phyloP scores from a whole-genome alignment of 2,329 filamentous ascomycete species.

The Colletotrichum scovillei region DNA sequence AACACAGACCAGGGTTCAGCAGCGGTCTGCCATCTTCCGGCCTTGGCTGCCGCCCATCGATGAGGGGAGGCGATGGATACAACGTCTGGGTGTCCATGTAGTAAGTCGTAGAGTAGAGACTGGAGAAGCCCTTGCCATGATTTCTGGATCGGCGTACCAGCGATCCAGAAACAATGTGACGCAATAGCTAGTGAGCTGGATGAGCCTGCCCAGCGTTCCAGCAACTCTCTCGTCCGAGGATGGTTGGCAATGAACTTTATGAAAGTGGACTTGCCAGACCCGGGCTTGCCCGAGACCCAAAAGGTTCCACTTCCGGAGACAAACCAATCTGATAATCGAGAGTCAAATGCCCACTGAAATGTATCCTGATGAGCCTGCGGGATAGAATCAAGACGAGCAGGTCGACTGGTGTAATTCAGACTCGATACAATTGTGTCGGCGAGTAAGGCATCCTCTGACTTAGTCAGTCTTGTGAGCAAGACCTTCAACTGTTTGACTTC shows the following conservation, averaged over 20 bases:
- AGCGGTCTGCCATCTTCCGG: not conserved
- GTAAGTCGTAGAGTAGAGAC: conserved; percentile 29
- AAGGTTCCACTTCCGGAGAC: not conserved
- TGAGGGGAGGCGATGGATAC: not conserved
- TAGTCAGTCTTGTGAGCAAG: not conserved
- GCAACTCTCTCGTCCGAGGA: not conserved
- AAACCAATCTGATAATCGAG: not conserved
- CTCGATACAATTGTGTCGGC: not conserved
- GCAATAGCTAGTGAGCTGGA: not conserved
- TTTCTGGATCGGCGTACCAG: conserved; percentile 51
- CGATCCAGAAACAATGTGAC: conserved; percentile 44
- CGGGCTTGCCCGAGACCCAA: not conserved
- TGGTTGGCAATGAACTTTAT: not conserved
- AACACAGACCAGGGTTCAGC: not conserved
- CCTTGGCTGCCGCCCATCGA: conserved; percentile 1
- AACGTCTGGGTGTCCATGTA: not conserved
- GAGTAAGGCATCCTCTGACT: not conserved
- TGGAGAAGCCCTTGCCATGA: conserved; percentile 52
- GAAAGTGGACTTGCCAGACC: not conserved
- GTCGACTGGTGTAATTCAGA: not conserved
- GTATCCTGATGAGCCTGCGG: not conserved
- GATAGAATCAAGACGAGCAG: not conserved
- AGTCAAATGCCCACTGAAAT: not conserved
- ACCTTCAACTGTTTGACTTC: not conserved
- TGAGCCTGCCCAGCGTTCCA: not conserved